Base-by-base conservation (phyloP, 2,329 filamentous ascomycete genomes). In the Aquanectria penicillioides region DNA sequence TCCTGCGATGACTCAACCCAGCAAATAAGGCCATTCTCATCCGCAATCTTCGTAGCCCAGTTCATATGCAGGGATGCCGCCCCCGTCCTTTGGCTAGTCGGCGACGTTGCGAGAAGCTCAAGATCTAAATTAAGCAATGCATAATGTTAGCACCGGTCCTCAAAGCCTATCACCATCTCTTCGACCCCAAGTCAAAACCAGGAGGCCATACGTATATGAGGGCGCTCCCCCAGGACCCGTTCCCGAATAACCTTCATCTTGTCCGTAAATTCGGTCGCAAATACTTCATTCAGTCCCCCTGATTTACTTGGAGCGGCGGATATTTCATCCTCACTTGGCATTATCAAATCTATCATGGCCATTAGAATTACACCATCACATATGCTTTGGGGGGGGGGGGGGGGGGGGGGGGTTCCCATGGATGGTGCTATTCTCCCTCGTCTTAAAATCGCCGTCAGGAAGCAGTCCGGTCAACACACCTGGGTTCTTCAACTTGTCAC, bases 1-100 rank as follows among this genome's bases (percentile, higher is more conserved):
- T 12, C 41, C 7, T 31, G 22, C 2, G 46, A 38, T 3, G 46
- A 22, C 18, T 49, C 46, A 25, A 49, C 33, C 46, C 46, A 49
- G 33, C 46, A 22, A 17, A 10, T 23, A 15, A 37, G 22, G 11
- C 15, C 46, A 13, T 49, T 18, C 23, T 49, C 31, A 25, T 49
- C 46, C 29, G 46, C 46, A 37, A 49, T 23, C 33, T 49, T 34
- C 20, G 33, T 11, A 23, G 22, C 46, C 33, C 46, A 49, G 15
- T 49, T 33, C n/a, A 37, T 31, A 17, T 49, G 34, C 15, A 49
- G 22, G 20, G 46, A 49, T 49, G 33, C 46, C 8, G 46, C 46
- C 23, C 41, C 46, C 11, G n/a, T 28, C 7, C 46, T 33, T 7
- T 23, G 46, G 7, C 18, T 22, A 23, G 18, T 29, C 12, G 41